Conservation (phyloP, 2,329 filamentous ascomycete genomes). For the Blastomyces emzantsi region DNA sequence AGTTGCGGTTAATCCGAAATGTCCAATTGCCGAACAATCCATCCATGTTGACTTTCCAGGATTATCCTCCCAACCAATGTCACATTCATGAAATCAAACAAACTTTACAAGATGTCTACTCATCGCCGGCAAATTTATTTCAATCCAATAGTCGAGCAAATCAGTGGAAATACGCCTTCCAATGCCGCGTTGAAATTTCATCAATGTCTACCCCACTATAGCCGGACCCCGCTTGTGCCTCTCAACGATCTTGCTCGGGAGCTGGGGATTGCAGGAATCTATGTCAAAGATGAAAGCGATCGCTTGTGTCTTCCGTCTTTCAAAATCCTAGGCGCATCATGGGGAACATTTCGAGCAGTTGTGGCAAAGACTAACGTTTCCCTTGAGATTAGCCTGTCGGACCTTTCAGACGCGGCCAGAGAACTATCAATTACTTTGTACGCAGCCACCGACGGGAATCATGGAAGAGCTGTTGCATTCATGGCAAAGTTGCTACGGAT, state of each 20-base stretch:
- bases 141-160: background rate
- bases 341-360: slow-evolving; percentile 57
- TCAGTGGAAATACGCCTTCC: background rate
- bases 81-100: background rate
- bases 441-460: slow-evolving; percentile 67
- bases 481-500: slow-evolving; percentile 56
- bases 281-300: slow-evolving; percentile 62
- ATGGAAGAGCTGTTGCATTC: slow-evolving; percentile 61
- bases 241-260: slow-evolving; percentile 49
- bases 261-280: slow-evolving; percentile 49
- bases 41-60: too few species aligned
- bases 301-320: slow-evolving; percentile 64
- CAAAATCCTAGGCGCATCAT: slow-evolving; percentile 73
- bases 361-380: slow-evolving; percentile 38
- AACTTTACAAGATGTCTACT: background rate
- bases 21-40: too few species aligned
- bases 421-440: slow-evolving; percentile 40
- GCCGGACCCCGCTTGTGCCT: slow-evolving; percentile 45
- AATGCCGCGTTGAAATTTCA: slow-evolving; percentile 45
- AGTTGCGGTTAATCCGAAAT: too few species aligned
- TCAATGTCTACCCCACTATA: slow-evolving; percentile 47
- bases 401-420: slow-evolving; percentile 32
- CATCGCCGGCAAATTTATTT: slow-evolving; percentile 1
- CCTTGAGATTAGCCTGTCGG: slow-evolving; percentile 35
- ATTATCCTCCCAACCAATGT: background rate